A percentile compares a stretch with the other conserved stretches of the same genome.
Evolutionary conservation across 2,329 filamentous ascomycete species (phyloP).

Genomic region (Colletotrichum sp.): DNA sequence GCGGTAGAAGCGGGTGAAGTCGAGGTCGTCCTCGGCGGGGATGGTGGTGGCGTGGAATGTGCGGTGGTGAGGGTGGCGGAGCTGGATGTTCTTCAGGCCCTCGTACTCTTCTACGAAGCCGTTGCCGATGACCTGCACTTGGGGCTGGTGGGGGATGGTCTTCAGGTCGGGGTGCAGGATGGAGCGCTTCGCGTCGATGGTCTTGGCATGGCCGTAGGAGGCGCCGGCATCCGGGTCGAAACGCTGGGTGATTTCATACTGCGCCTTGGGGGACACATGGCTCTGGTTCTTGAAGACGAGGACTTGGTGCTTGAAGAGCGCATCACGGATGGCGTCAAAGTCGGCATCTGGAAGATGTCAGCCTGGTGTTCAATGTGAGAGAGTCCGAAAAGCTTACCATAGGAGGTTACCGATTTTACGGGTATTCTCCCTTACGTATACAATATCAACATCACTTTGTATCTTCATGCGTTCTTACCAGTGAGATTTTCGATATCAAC

Average conservation of each 20-base stretch:
- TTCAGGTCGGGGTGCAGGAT: constrained; percentile 82
- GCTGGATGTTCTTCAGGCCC: constrained; percentile 69
- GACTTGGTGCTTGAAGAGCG: constrained; percentile 72
- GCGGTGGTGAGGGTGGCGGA: constrained; percentile 78
- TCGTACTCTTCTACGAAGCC: constrained; percentile 73
- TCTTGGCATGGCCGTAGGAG: constrained; percentile 79
- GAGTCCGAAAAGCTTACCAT: constrained; percentile 41
- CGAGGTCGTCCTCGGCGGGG: constrained; percentile 55
- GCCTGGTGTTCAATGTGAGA: neutral
- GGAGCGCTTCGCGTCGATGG: constrained; percentile 65
- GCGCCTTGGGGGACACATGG: constrained; percentile 69
- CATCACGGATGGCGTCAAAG: constrained; percentile 66
- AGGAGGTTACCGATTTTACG: constrained; percentile 67
- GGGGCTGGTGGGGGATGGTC: constrained; percentile 79
- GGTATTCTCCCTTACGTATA: constrained; percentile 51
- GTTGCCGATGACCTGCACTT: constrained; percentile 79
- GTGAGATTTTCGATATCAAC: constrained; percentile 66
- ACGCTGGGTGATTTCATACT: constrained; percentile 74
- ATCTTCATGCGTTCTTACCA: constrained; percentile 48
- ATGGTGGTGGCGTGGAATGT: constrained; percentile 75
- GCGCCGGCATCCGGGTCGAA: constrained; percentile 71
- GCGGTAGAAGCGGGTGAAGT: constrained; percentile 67
- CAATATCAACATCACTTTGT: constrained; percentile 15
- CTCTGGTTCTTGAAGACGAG: constrained; percentile 74
- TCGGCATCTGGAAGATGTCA: constrained; percentile 57